phyloP scores from a whole-genome alignment of 2,329 filamentous ascomycete genomes.

The Curvularia sp. region DNA sequence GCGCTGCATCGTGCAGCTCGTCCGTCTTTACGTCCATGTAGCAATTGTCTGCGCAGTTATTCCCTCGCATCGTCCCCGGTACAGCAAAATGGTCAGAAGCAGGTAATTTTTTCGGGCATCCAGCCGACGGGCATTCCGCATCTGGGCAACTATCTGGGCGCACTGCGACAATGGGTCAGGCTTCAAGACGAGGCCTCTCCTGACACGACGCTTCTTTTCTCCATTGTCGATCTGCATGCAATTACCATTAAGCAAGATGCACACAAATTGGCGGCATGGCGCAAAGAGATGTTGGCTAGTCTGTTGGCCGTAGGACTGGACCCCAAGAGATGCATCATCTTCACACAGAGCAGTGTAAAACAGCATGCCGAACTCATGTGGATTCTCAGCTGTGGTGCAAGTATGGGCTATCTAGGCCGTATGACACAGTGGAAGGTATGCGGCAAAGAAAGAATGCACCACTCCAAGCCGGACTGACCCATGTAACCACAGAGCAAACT shows the following conservation, averaged over 20 bases:
- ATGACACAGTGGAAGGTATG: constrained; percentile 99
- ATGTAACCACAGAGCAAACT: constrained; percentile 66
- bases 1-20: constrained; percentile 29
- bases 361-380: constrained; percentile 93
- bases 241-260: constrained; percentile 76
- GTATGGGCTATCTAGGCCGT: constrained; percentile 90
- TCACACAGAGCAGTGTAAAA: constrained; percentile 79
- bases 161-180: constrained; percentile 82
- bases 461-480: constrained; percentile 4
- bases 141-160: constrained; percentile 93
- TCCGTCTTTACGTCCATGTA: constrained; percentile 12
- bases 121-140: constrained; percentile 95
- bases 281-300: constrained; percentile 77
- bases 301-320: constrained; percentile 85
- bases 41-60: constrained; percentile 18
- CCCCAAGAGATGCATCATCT: constrained; percentile 77
- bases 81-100: constrained; percentile 11
- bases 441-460: not conserved
- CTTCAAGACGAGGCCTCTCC: constrained; percentile 71
- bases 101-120: constrained; percentile 86
- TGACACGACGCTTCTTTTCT: constrained; percentile 75
- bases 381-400: constrained; percentile 91
- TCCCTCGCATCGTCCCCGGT: constrained; percentile 8
- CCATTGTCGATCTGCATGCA: constrained; percentile 91
- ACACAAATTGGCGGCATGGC: constrained; percentile 66